Base-by-base conservation (phyloP, 1,284 basidiomycete species). In the Pseudozyma tsukubaensis region DNA sequence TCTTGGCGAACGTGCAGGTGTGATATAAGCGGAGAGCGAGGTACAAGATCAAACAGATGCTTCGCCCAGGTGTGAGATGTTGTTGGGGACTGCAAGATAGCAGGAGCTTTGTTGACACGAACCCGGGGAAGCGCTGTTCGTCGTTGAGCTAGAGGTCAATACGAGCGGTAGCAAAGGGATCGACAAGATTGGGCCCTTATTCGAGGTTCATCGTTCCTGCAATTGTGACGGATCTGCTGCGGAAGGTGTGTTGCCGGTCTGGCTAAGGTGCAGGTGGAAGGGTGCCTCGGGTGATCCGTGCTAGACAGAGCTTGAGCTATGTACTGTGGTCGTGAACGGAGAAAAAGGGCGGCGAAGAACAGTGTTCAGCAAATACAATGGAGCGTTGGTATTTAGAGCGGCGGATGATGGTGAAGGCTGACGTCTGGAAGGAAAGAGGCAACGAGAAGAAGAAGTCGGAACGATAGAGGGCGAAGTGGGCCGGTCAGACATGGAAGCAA, bases 1-100 rank as follows among this genome's bases (percentile, higher is more conserved):
- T 74, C 8, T 47, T 69, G 65, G 34, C 18, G 4, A 7, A 13
- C 7, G 24, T 48, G 49, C 12, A 5, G 57, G 29, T 14, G 32
- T 19, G 18, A 13, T n/a, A 14, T 37, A 18, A 6, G 14, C 13
- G 36, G 12, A 11, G 34, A 24, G n/a, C 29, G 36, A 21, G 3
- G 29, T 47, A 21, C 21, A 32, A 39, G 19, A 37, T 44, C 42
- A 43, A 14, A 2, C 18, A 14, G 1, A 14, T 43, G 9, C 2
- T 45, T 29, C 24, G 24, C 6, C 24, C 24, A 6, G 24, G 24
- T 29, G 24, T 3, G 24, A 29, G 3, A 6, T 3, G 24, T 29
- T 29, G 24, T 3, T 29, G 24, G 24, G 3, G 24, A 29, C 24
- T 29, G 24, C 6, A 6, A 29, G 24, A 3, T 29, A 3, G 24